Conservation (phyloP, 2,329 filamentous ascomycete genomes). For the Penicillium aurantiogriseum region DNA sequence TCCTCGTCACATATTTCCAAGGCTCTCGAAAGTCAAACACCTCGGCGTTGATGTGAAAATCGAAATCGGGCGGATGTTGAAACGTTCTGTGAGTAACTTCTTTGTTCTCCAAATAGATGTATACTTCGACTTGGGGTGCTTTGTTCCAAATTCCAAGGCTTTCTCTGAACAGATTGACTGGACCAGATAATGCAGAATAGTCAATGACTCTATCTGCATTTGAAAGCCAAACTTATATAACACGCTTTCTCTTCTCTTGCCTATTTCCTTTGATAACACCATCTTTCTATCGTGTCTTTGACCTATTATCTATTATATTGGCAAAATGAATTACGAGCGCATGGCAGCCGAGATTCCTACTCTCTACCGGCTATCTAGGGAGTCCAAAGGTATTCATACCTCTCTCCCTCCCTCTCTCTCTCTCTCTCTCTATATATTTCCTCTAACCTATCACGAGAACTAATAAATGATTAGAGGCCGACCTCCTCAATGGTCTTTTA, state of each 20-base stretch:
- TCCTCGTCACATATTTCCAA: not conserved
- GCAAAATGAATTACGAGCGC: conserved; percentile 8
- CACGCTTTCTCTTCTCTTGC: not conserved
- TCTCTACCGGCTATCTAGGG: not conserved
- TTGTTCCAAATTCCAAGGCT: not conserved
- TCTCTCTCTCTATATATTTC: too few relatives aligned
- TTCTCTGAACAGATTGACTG: not conserved
- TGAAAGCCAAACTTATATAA: not conserved
- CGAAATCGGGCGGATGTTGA: not conserved
- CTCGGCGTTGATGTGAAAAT: not conserved
- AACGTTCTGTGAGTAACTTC: not conserved
- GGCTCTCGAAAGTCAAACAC: not conserved
- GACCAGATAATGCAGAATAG: not conserved
- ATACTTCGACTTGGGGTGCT: not conserved
- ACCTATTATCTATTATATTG: not conserved
- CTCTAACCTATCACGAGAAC: not conserved
- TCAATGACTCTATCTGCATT: not conserved
- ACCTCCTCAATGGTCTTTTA: conserved; percentile 3
- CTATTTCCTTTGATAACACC: not conserved
- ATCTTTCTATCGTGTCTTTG: not conserved
- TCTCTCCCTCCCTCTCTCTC: not conserved
- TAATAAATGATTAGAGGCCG: not conserved
- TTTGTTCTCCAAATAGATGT: conserved; percentile 8
- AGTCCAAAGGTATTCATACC: not conserved
- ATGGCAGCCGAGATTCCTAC: not conserved